These are phyloP conservation scores for Cardamine chenopodiifolia DNA, from an alignment of 345 rosid species.

Conservation along the genomic window DNA sequence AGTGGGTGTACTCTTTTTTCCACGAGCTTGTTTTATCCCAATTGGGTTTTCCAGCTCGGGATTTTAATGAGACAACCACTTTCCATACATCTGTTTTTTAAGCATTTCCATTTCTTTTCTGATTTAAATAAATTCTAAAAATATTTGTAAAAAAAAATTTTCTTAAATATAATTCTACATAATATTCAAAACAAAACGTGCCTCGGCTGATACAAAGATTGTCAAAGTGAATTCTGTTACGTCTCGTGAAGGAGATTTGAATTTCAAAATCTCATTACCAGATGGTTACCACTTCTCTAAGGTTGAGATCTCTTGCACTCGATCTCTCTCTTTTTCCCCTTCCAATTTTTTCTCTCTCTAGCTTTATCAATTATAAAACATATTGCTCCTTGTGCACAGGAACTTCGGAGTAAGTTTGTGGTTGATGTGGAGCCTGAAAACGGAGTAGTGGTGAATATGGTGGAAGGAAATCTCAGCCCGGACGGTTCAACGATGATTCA, in stretches of 20 bases:
- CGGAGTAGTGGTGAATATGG: constrained; percentile 55
- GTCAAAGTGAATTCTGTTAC: constrained; percentile 58
- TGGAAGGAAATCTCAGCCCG: constrained; percentile 67
- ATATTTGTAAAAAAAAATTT: neutral
- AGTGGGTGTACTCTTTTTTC: too few species aligned
- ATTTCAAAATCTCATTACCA: constrained; percentile 69
- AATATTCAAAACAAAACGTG: too few species aligned
- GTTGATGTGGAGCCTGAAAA: constrained; percentile 77
- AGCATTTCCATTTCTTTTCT: too few species aligned
- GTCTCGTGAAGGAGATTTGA: constrained; percentile 65
- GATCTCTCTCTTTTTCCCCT: neutral
- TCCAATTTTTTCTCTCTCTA: neutral
- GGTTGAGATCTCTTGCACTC: constrained; percentile 47
- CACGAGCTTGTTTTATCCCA: too few species aligned
- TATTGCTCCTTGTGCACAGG: constrained; percentile 48
- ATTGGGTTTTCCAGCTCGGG: too few species aligned
- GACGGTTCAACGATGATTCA: constrained; percentile 68
- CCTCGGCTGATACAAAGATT: constrained; percentile 68
- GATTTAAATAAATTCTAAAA: too few species aligned
- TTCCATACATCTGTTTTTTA: too few species aligned
- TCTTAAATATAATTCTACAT: too few species aligned
- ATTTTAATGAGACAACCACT: too few species aligned
- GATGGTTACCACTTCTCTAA: constrained; percentile 87
- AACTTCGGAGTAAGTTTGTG: constrained; percentile 74
- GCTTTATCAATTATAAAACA: neutral